Conservation (phyloP, 208 protist genomes). For the Tritrichomonas musculus region DNA sequence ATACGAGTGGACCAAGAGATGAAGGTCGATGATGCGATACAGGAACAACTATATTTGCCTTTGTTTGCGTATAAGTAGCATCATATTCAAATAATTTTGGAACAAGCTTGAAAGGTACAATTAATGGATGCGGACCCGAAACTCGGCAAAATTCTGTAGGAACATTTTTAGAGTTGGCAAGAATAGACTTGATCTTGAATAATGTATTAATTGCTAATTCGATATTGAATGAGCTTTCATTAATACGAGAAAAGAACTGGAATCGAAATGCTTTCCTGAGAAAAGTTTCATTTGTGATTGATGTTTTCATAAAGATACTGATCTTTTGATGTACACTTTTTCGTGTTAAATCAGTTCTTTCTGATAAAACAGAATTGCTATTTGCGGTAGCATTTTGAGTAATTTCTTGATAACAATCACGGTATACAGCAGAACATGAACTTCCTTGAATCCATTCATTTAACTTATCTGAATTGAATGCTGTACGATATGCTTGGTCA, state of each 20-base stretch:
- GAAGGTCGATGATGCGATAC: neutral
- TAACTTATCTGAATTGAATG: neutral
- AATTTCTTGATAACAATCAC: no score
- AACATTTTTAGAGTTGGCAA: neutral
- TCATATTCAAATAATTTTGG: neutral
- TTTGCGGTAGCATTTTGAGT: no score
- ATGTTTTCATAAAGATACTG: no score
- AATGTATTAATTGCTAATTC: neutral
- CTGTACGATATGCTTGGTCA: neutral
- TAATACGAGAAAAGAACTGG: neutral
- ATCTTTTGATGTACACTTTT: neutral
- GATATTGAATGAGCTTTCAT: neutral
- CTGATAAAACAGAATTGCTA: no score
- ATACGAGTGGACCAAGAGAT: no score
- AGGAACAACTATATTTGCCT: neutral
- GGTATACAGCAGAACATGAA: no score
- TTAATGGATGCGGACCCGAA: neutral
- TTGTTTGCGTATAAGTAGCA: neutral
- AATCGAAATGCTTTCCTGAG: neutral
- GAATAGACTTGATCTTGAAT: neutral
- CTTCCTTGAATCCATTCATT: no score
- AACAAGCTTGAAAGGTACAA: neutral
- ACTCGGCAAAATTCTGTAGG: neutral
- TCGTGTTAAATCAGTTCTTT: no score
- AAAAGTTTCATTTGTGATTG: neutral